phyloP scores from a whole-genome alignment of 306 rosid species.

The Cicer chorassanicum region DNA sequence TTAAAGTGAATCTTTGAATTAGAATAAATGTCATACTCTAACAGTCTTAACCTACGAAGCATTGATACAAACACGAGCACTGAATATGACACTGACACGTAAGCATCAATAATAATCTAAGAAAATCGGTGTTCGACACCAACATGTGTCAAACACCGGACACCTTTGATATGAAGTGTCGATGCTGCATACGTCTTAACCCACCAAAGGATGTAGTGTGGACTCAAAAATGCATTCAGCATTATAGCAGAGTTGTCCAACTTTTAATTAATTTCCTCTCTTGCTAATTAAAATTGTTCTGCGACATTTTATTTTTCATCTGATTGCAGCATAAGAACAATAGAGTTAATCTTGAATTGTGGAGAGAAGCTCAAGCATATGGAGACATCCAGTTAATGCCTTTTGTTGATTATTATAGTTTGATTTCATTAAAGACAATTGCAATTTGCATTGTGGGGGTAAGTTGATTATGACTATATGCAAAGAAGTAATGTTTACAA shows the following conservation, averaged over 20 bases:
- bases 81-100: no score
- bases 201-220: neutral
- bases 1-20: constrained; percentile 29
- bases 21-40: constrained; percentile 24
- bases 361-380: constrained; percentile 89
- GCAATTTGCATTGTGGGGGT: constrained; percentile 94
- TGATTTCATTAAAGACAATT: constrained; percentile 84
- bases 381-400: constrained; percentile 96
- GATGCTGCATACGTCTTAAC: neutral
- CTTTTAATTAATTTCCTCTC: neutral
- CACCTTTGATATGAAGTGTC: no score
- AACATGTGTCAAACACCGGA: no score
- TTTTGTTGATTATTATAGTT: constrained; percentile 88
- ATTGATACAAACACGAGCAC: no score
- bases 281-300: neutral
- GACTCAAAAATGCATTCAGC: constrained; percentile 29
- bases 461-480: constrained; percentile 40
- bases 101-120: no score
- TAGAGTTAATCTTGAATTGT: constrained; percentile 78
- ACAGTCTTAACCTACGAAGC: neutral
- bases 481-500: neutral
- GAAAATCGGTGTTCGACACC: no score
- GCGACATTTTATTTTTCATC: constrained; percentile 39
- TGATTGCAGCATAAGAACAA: constrained; percentile 79
- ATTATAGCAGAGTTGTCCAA: constrained; percentile 24